Conservation (phyloP, 345 rosid genomes). For the Cardamine resedifolia region DNA sequence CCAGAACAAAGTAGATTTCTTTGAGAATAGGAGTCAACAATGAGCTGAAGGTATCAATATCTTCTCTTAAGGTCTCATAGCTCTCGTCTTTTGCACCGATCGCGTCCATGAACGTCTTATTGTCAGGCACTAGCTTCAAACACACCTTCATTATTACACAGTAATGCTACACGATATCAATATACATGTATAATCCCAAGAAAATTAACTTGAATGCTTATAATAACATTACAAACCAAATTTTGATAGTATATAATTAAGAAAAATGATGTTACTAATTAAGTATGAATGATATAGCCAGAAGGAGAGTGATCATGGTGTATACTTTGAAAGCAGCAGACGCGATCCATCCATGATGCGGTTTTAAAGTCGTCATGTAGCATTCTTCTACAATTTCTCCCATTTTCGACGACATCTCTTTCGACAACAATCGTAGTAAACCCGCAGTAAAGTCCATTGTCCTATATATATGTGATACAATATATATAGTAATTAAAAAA, state of each 20-base stretch:
- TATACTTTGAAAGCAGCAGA: slow-evolving; percentile 86
- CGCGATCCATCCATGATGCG: slow-evolving; percentile 95
- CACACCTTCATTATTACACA: slow-evolving; percentile 54
- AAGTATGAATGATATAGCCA: slow-evolving; percentile 19
- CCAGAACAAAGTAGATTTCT: slow-evolving; percentile 66
- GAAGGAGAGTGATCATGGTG: neutral
- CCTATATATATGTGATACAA: slow-evolving; percentile 38
- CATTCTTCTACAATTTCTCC: slow-evolving; percentile 80
- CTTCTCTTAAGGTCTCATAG: slow-evolving; percentile 51
- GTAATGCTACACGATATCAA: neutral
- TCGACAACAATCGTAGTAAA: slow-evolving; percentile 52
- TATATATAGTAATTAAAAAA: neutral
- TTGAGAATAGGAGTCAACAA: slow-evolving; percentile 57
- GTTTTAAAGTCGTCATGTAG: slow-evolving; percentile 66
- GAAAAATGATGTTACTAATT: neutral
- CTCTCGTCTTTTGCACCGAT: slow-evolving; percentile 58
- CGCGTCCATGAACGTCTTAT: slow-evolving; percentile 53
- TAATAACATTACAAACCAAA: neutral
- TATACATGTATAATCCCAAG: neutral
- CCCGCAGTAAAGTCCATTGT: slow-evolving; percentile 68
- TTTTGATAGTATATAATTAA: neutral
- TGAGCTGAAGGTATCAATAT: slow-evolving; percentile 54
- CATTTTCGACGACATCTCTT: slow-evolving; percentile 60
- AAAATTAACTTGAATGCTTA: neutral
- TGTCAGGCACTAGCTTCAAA: slow-evolving; percentile 70